phyloP scores from a whole-genome alignment of 345 rosid genomes.

The Pugionium cornutum region DNA sequence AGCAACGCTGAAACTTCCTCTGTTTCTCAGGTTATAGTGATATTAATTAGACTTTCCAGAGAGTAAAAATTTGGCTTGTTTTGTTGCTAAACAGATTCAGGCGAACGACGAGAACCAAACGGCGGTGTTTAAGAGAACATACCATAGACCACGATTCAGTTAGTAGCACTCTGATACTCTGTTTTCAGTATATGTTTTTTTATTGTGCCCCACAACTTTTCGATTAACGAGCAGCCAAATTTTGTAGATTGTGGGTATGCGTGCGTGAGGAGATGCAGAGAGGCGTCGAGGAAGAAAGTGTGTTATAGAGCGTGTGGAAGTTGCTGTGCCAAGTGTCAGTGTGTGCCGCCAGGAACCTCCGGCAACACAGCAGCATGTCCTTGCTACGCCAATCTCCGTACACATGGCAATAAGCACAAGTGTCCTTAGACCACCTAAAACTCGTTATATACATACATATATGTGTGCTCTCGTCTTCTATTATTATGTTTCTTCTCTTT shows the following conservation, averaged over 20 bases:
- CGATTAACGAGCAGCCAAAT: neutral
- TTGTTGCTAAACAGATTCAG: constrained; percentile 31
- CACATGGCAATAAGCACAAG: constrained; percentile 56
- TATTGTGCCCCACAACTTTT: neutral
- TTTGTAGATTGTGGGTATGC: constrained; percentile 47
- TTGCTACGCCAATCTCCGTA: constrained; percentile 55
- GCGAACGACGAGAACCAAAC: constrained; percentile 29
- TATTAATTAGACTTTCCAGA: neutral
- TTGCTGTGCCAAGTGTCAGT: constrained; percentile 62
- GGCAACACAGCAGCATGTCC: constrained; percentile 56
- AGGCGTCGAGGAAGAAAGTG: constrained; percentile 53
- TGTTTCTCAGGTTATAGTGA: constrained; percentile 32
- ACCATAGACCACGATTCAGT: constrained; percentile 34
- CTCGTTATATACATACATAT: neutral
- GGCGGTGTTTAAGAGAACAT: constrained; percentile 34
- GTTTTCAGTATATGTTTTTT: neutral
- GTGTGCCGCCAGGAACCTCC: constrained; percentile 70
- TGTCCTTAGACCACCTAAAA: constrained; percentile 47
- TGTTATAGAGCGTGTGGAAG: constrained; percentile 67
- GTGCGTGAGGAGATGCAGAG: constrained; percentile 56
- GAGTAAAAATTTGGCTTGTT: neutral
- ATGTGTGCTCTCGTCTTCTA: constrained; percentile 2
- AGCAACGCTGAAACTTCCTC: constrained; percentile 30
- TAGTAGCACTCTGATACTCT: constrained; percentile 14
- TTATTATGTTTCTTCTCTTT: constrained; percentile 7